Evolutionary conservation across 371 early-diverging fungal genomes (phyloP).

Genomic region (Mortierella sp.): DNA sequence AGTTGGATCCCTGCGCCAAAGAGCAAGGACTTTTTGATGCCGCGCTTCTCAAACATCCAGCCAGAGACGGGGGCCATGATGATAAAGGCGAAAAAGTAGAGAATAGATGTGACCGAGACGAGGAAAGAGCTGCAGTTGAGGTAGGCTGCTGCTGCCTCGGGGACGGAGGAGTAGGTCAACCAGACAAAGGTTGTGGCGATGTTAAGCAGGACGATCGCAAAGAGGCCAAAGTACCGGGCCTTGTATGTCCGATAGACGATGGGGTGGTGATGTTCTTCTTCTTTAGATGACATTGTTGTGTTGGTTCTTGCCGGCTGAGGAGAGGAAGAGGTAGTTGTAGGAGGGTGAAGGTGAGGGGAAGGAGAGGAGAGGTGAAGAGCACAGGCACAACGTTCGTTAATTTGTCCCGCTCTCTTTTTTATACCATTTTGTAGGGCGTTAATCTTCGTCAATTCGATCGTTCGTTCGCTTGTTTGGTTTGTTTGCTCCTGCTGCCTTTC

Average conservation of each 20-base stretch:
- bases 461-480: no score
- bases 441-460: no score
- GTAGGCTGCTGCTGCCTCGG: slow-evolving; percentile 32
- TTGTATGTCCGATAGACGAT: slow-evolving; percentile 42
- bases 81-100: slow-evolving; percentile 64
- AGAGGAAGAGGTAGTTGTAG: not conserved
- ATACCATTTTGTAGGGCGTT: not conserved
- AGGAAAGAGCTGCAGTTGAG: slow-evolving; percentile 37
- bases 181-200: slow-evolving; percentile 52
- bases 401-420: not conserved
- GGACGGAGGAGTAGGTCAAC: slow-evolving; percentile 53
- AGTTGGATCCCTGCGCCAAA: slow-evolving; percentile 63
- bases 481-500: no score
- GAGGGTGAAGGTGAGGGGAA: not conserved
- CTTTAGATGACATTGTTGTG: not conserved
- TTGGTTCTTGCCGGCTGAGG: not conserved
- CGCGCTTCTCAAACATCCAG: slow-evolving; percentile 63
- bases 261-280: not conserved
- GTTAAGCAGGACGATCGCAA: slow-evolving; percentile 54
- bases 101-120: slow-evolving; percentile 61
- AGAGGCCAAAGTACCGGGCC: slow-evolving; percentile 50
- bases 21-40: slow-evolving; percentile 63
- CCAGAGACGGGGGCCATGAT: slow-evolving; percentile 60
- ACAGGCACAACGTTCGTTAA: not conserved
- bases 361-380: not conserved